Base-by-base conservation (phyloP, 345 rosid species). In the Luvunga scandens region DNA sequence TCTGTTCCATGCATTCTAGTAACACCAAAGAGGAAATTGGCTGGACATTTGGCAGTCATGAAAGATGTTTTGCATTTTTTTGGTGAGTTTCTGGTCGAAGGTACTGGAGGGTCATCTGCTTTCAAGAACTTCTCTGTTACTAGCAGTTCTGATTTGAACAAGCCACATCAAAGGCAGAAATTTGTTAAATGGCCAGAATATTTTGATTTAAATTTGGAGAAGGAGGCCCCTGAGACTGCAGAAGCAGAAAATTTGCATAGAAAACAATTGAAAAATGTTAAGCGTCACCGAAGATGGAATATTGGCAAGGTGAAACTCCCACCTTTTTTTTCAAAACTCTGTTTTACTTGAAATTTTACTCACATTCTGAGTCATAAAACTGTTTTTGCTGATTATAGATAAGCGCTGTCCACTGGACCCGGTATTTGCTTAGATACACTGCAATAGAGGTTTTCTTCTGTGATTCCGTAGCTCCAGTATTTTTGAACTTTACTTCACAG, bases 361-460 rank as follows among this genome's bases (percentile, higher is more conserved):
- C 64, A 62, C 72, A 66, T 39, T 81, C 67, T 84, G 67, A 81
- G 65, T 76, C 22, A 34, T 81, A 39, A 78, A 76, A 48, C 75
- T 73, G 59, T 6, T 61, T 79, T 76, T 82, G n/a, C 66, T 84
- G 80, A 55, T 75, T 76, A 61, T 82, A 95, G 99, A 85, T 95
- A 80, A 95, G 85, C 87, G 83, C 93, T 75, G 96, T 93, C 71
- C 96, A 92, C 66, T 95, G 94, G 96, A 92, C 96, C 79, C 95
- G 99, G 56, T 92, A 93, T 93, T 86, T 95, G 85, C 99, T 95
- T 82, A 89, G 93, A 69, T 92, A 92, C 89, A 95, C 98, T 80
- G 94, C 98, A 33, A 77, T 91, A 72, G 98, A 92, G 90, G 80
- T 95, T 84, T 92, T 92, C 87, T 95, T 93, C 79, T 64, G 87